phyloP scores from a whole-genome alignment of 306 rosid genomes.

The Quercus agrifolia region DNA sequence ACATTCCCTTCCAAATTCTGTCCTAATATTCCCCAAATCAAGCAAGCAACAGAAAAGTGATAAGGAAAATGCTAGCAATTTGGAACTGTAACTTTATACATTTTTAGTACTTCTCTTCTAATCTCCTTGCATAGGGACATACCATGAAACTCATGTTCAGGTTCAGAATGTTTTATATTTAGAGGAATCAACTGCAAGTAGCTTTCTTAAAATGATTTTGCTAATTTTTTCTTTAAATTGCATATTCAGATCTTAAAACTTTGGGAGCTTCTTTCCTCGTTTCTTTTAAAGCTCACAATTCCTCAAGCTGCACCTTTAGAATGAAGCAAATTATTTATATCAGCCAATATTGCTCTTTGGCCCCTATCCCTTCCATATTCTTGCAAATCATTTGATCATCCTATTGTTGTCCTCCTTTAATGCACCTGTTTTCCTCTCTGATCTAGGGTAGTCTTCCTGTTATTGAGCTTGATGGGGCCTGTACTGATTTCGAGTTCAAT shows the following conservation, averaged over 20 bases:
- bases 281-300: conserved; percentile 74
- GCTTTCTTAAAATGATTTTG: conserved; percentile 9
- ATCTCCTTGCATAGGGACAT: neutral
- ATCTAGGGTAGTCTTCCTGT: too few relatives aligned
- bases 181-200: neutral
- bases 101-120: neutral
- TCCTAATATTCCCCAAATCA: neutral
- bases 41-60: neutral
- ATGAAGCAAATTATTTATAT: conserved; percentile 79
- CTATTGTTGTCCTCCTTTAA: too few relatives aligned
- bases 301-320: conserved; percentile 72
- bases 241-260: conserved; percentile 57
- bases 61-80: neutral
- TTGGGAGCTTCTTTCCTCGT: conserved; percentile 64
- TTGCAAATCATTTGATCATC: too few relatives aligned
- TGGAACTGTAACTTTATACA: neutral
- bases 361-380: too few relatives aligned
- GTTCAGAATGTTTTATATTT: neutral
- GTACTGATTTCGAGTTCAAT: too few relatives aligned
- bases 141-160: neutral
- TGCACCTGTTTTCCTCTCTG: too few relatives aligned
- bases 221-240: conserved; percentile 20
- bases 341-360: conserved; percentile 49
- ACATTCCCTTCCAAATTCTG: too few relatives aligned
- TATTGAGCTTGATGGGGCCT: too few relatives aligned